Evolutionary conservation across 2,329 filamentous ascomycete species (phyloP).

Genomic region (Cladosporium sphaerospermum): DNA sequence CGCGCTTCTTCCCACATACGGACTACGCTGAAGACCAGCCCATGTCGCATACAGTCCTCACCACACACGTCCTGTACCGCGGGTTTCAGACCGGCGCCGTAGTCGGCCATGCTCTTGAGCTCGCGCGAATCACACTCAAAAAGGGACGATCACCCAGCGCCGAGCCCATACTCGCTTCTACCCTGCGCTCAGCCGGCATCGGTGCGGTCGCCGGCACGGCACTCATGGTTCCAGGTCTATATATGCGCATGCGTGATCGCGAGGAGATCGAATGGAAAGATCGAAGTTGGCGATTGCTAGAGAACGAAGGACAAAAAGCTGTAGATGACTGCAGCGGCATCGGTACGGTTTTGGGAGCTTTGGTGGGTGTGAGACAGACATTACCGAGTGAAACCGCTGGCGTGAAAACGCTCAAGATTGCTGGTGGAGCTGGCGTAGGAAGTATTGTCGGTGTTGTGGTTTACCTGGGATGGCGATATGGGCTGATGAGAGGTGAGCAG

Average conservation of each 20-base stretch:
- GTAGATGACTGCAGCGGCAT: constrained; percentile 51
- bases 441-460: constrained; percentile 45
- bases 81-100: constrained; percentile 49
- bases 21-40: constrained; percentile 60
- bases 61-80: constrained; percentile 53
- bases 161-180: constrained; percentile 14
- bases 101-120: constrained; percentile 37
- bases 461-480: constrained; percentile 48
- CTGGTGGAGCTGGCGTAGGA: constrained; percentile 31
- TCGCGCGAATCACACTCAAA: constrained; percentile 18
- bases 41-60: constrained; percentile 49
- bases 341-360: constrained; percentile 32
- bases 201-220: constrained; percentile 43
- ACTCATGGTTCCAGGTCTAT: constrained; percentile 40
- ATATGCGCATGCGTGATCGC: constrained; percentile 48
- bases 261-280: constrained; percentile 60
- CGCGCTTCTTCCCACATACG: constrained; percentile 49
- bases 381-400: constrained; percentile 40
- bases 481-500: constrained; percentile 38
- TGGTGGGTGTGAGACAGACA: constrained; percentile 23
- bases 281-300: constrained; percentile 55
- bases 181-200: constrained; percentile 32
- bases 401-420: constrained; percentile 8
- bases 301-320: constrained; percentile 52
- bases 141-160: constrained; percentile 17